Conservation (phyloP, 805 yeast species). For the Wickerhamomyces pijperi region DNA sequence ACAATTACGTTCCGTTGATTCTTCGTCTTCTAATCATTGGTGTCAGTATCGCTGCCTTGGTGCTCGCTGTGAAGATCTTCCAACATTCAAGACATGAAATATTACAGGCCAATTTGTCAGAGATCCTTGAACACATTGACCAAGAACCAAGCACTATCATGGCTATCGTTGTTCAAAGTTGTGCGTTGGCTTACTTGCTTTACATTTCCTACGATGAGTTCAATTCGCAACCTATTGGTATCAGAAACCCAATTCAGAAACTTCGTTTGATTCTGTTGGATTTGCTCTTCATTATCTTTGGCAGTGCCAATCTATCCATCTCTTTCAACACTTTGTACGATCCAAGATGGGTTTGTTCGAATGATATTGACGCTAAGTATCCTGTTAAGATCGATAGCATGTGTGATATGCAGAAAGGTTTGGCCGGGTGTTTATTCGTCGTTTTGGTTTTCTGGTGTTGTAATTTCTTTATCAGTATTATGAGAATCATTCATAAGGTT, state of each 20-base stretch:
- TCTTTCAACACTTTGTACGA: conserved; percentile 79
- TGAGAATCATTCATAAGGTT: conserved; percentile 70
- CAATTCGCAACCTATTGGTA: conserved; percentile 82
- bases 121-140: conserved; percentile 21
- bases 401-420: conserved; percentile 68
- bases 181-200: conserved; percentile 65
- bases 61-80: conserved; percentile 54
- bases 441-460: conserved; percentile 74
- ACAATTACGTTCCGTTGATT: conserved; percentile 73
- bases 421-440: conserved; percentile 71
- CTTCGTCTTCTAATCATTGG: conserved; percentile 51
- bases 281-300: conserved; percentile 75
- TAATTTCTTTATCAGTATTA: conserved; percentile 73
- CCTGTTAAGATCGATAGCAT: conserved; percentile 34
- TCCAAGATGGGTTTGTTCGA: conserved; percentile 65
- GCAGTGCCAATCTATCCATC: conserved; percentile 77
- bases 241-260: conserved; percentile 77
- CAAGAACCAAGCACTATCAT: conserved; percentile 88
- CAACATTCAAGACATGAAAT: conserved; percentile 19
- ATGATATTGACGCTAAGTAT: conserved; percentile 10
- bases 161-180: conserved; percentile 78
- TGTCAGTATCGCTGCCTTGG: conserved; percentile 59
- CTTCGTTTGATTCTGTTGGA: conserved; percentile 75
- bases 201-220: conserved; percentile 89
- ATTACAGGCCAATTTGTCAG: conserved; percentile 6